Base-by-base conservation (phyloP, 805 yeast genomes). In the Torulaspora quercuum region DNA sequence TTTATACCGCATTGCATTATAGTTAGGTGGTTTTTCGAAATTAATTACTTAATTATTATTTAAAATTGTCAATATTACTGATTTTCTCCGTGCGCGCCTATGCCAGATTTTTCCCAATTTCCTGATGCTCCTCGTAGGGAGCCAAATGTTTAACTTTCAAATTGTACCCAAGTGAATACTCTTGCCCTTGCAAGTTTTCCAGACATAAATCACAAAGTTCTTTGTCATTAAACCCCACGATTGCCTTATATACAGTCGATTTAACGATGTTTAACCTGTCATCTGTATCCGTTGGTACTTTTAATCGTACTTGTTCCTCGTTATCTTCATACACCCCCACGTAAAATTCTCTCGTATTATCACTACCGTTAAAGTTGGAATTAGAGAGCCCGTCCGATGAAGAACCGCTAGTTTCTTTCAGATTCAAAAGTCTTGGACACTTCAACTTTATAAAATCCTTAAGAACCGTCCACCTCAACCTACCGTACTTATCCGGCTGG, bases 391-490 rank as follows among this genome's bases (percentile, higher is more conserved):
- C n/a, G n/a, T n/a, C n/a, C n/a, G n/a, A n/a, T n/a, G n/a, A n/a
- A n/a, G n/a, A n/a, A n/a, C n/a, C n/a, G n/a, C n/a, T n/a, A n/a
- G 7, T 14, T 6, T 41, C 44, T 14, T 46, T 37, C 30, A 48
- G 35, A 24, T 44, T 48, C 16, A 57, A 32, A 33, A 57, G 41
- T 23, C 44, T 48, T 10, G 58, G 58, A 36, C 63, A 59, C 33
- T 57, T 57, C 23, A 52, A 38, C 34, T 64, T 59, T 8, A 67
- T 49, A 26, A 54, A 58, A 41, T 67, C 72, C 44, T 65, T 65
- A 11, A 67, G 35, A 1, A 61, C 59, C 9, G 57, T 61, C 70
- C 70, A 67, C 37, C 59, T 52, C 6, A 59, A 41, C 31, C 57
- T 57, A 7, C 56, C 55, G 38, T 37, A 57, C 29, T 45, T 48